These are phyloP conservation scores for Saccharum spontaneum DNA, from an alignment of 176 grass and related monocot genomes.

Conservation along the genomic window DNA sequence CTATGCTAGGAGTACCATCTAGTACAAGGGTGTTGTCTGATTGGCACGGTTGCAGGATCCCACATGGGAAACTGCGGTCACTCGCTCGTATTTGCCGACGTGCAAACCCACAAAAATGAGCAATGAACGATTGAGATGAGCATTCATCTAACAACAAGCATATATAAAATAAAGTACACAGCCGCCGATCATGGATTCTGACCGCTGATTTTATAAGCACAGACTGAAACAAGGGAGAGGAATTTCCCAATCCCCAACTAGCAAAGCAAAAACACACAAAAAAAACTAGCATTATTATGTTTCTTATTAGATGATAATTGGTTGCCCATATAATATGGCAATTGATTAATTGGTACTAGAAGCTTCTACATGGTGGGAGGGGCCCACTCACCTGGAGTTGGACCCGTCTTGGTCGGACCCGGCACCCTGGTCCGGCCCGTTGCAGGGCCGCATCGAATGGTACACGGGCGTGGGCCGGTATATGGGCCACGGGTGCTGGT, in stretches of 20 bases:
- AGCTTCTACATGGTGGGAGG: slow-evolving; percentile 23
- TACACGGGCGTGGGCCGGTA: slow-evolving; percentile 60
- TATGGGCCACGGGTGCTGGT: slow-evolving; percentile 62
- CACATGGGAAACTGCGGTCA: background rate
- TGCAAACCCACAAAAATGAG: background rate
- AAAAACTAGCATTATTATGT: background rate
- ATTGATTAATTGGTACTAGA: slow-evolving; percentile 1
- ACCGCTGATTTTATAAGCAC: background rate
- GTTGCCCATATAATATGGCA: slow-evolving; percentile 6
- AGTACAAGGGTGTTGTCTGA: background rate
- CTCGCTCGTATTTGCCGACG: background rate
- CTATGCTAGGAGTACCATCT: background rate
- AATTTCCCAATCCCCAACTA: background rate
- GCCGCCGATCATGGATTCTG: background rate
- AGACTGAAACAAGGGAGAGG: slow-evolving; percentile 20
- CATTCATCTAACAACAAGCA: background rate
- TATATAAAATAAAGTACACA: background rate
- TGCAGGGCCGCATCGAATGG: slow-evolving; percentile 39
- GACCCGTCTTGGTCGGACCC: slow-evolving; percentile 54
- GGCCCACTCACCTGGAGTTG: slow-evolving; percentile 52
- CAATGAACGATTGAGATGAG: background rate
- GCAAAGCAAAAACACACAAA: background rate
- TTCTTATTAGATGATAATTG: slow-evolving; percentile 26
- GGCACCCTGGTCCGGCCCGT: slow-evolving; percentile 36
- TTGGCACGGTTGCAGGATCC: background rate